phyloP scores from a whole-genome alignment of 495 filamentous ascomycete species.

The Hypoxylon lienhwacheense region DNA sequence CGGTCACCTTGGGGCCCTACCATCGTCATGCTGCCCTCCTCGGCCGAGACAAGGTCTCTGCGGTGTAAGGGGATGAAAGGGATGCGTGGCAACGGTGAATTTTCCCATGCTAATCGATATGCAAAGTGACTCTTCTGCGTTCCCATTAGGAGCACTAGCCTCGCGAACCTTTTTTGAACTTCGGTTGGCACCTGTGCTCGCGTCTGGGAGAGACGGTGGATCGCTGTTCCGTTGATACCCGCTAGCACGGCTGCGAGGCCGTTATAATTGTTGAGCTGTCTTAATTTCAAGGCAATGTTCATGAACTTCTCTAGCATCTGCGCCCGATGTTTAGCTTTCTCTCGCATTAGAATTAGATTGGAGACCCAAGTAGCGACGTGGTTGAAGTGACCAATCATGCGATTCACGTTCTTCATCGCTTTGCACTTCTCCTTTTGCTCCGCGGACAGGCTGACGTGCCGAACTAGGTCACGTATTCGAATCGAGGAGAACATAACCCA shows the following conservation, averaged over 20 bases:
- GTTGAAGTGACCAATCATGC: constrained; percentile 95
- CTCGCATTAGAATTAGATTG: constrained; percentile 87
- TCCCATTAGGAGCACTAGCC: constrained; percentile 89
- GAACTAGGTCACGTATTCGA: constrained; percentile 87
- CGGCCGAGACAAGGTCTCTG: constrained; percentile 85
- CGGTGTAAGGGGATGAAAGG: constrained; percentile 92
- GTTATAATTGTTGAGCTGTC: constrained; percentile 96
- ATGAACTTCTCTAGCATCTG: constrained; percentile 93
- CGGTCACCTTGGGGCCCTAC: constrained; percentile 70
- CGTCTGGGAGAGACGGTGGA: constrained; percentile 84
- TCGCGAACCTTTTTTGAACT: constrained; percentile 78
- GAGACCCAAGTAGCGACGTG: constrained; percentile 89
- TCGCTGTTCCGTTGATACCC: constrained; percentile 83
- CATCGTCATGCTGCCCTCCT: constrained; percentile 90
- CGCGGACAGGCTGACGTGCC: constrained; percentile 77
- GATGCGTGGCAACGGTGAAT: constrained; percentile 84
- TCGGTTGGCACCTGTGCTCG: constrained; percentile 70
- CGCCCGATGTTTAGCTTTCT: constrained; percentile 94
- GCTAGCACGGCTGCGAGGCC: constrained; percentile 89
- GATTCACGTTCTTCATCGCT: constrained; percentile 81
- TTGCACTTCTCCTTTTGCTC: constrained; percentile 75
- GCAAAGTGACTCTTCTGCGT: constrained; percentile 88
- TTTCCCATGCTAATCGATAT: constrained; percentile 95
- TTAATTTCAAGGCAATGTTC: constrained; percentile 78
- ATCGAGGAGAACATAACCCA: constrained; percentile 98